Evolutionary conservation across 441 rosid genomes (phyloP).

Genomic region (Bruguiera hainesii): DNA sequence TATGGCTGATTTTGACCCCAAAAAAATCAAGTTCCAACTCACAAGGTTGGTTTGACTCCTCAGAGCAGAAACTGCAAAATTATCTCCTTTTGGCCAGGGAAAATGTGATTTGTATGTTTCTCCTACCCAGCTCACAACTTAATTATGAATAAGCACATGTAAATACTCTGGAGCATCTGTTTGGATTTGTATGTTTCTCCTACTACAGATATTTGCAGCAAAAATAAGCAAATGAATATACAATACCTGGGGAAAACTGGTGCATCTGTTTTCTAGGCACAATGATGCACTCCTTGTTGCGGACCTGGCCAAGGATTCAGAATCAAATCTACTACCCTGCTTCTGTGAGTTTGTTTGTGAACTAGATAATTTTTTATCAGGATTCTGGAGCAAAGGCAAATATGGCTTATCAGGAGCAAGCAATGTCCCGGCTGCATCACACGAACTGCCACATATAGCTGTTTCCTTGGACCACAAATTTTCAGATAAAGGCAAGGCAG

Average conservation of each 20-base stretch:
- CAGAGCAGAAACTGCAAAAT: too few species aligned
- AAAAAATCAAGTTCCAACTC: too few species aligned
- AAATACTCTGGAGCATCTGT: too few species aligned
- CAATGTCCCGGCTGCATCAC: constrained; percentile 18
- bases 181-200: too few species aligned
- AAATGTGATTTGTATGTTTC: too few species aligned
- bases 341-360: constrained; percentile 22
- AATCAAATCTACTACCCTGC: constrained; percentile 28
- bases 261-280: constrained; percentile 33
- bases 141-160: constrained; percentile 3
- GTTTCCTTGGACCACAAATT: constrained; percentile 30
- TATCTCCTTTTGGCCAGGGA: too few species aligned
- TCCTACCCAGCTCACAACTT: too few species aligned
- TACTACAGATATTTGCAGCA: too few species aligned
- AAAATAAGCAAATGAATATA: constrained; percentile 7
- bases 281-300: constrained; percentile 17
- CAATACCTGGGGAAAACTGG: constrained; percentile 31
- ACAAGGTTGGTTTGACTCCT: too few species aligned
- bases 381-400: constrained; percentile 19
- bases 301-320: constrained; percentile 21
- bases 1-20: too few species aligned
- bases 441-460: constrained; percentile 31
- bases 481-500: constrained; percentile 22
- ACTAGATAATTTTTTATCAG: constrained; percentile 31
- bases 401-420: constrained; percentile 27